phyloP scores from a whole-genome alignment of 2,329 filamentous ascomycete species.

The Phyllosticta ampelicida region DNA sequence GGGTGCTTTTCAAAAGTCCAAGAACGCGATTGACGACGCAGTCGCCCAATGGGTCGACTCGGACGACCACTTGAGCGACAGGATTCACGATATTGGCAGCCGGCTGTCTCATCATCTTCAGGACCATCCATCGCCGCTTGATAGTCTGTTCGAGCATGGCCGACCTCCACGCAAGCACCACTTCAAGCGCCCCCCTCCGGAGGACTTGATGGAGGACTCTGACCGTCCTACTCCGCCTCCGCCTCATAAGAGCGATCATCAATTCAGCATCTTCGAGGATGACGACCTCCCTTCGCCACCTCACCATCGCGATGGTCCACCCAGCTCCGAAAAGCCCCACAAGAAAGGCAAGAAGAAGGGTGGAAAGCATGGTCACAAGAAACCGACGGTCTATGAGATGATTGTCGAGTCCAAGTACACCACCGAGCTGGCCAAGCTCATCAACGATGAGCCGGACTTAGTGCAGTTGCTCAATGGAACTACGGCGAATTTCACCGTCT shows the following conservation, averaged over 20 bases:
- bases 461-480: slow-evolving; percentile 66
- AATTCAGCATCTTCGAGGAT: slow-evolving; percentile 14
- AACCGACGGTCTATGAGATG: slow-evolving; percentile 64
- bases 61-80: slow-evolving; percentile 28
- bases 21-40: slow-evolving; percentile 34
- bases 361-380: slow-evolving; percentile 23
- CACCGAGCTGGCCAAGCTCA: slow-evolving; percentile 62
- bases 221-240: slow-evolving; percentile 22
- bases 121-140: slow-evolving; percentile 16
- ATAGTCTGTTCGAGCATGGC: neutral
- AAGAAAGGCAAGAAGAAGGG: slow-evolving; percentile 13
- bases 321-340: slow-evolving; percentile 14
- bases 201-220: slow-evolving; percentile 25
- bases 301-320: slow-evolving; percentile 11
- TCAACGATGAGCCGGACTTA: slow-evolving; percentile 61
- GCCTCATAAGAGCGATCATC: slow-evolving; percentile 16
- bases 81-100: slow-evolving; percentile 32
- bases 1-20: slow-evolving; percentile 15
- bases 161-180: slow-evolving; percentile 8
- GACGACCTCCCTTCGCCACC: slow-evolving; percentile 12
- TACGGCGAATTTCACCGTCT: slow-evolving; percentile 63
- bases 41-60: slow-evolving; percentile 31
- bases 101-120: slow-evolving; percentile 30
- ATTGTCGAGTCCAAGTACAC: slow-evolving; percentile 68
- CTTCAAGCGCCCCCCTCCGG: slow-evolving; percentile 20